These are phyloP conservation scores for Alternaria hordeiaustralica DNA, from an alignment of 2,329 filamentous ascomycete genomes.

Conservation along the genomic window DNA sequence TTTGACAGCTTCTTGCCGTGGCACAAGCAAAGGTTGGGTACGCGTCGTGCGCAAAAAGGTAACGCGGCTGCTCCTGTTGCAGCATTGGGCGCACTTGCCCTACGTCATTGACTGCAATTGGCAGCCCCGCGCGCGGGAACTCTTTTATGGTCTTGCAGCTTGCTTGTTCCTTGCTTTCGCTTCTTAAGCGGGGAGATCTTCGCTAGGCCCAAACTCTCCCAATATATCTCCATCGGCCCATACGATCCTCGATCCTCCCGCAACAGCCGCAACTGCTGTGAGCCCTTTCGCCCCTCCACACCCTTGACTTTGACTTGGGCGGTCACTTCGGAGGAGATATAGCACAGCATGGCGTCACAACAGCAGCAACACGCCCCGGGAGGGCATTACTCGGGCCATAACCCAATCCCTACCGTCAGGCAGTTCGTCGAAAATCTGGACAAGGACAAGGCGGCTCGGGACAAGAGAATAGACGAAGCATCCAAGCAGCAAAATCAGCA, in stretches of 20 bases:
- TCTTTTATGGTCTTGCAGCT: conserved; percentile 6
- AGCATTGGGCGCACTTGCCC: conserved; percentile 4
- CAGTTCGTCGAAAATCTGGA: conserved; percentile 83
- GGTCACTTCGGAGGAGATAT: conserved; percentile 6
- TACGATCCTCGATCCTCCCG: conserved; percentile 2
- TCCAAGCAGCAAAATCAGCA: conserved; percentile 40
- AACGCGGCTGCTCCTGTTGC: conserved; percentile 18
- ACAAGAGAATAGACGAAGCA: conserved; percentile 70
- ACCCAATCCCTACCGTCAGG: conserved; percentile 86
- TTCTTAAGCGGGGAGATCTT: conserved; percentile 11
- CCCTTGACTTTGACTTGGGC: conserved; percentile 1
- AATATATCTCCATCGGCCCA: neutral
- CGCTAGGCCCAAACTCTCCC: conserved; percentile 2
- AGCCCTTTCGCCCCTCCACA: conserved; percentile 7
- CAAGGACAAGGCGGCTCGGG: conserved; percentile 76
- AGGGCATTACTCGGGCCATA: conserved; percentile 78
- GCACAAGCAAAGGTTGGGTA: conserved; percentile 7
- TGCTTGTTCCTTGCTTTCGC: conserved; percentile 26
- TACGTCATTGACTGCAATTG: conserved; percentile 25
- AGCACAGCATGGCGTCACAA: conserved; percentile 53
- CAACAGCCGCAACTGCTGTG: conserved; percentile 17
- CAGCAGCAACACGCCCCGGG: conserved; percentile 61
- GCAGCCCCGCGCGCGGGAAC: conserved; percentile 8
- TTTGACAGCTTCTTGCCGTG: conserved; percentile 3
- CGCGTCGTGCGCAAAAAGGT: conserved; percentile 13